These are phyloP conservation scores for Coffea eugenioides DNA, from an alignment of 257 asterid genomes.

Conservation along the genomic window DNA sequence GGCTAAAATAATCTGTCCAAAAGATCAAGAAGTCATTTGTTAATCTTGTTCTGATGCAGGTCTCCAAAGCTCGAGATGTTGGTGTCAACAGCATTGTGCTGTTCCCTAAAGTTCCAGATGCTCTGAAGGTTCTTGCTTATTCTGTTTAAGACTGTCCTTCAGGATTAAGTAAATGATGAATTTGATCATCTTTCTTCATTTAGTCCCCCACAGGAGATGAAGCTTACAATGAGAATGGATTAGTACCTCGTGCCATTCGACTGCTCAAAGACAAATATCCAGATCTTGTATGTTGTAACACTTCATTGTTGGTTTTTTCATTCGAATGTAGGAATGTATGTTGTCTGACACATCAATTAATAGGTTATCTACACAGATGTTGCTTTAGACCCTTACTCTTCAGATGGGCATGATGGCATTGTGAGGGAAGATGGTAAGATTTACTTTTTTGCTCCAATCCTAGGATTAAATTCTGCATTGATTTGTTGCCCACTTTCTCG, in stretches of 20 bases:
- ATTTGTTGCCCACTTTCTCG: background rate
- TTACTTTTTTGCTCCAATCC: background rate
- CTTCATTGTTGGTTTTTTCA: background rate
- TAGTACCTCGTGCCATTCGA: constrained; percentile 86
- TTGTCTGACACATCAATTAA: constrained; percentile 15
- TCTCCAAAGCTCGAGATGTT: constrained; percentile 84
- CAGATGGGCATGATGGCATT: constrained; percentile 98
- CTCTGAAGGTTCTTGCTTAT: constrained; percentile 64
- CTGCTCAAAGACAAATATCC: constrained; percentile 91
- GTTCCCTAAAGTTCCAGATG: constrained; percentile 96
- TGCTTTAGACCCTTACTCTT: constrained; percentile 95
- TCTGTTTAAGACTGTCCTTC: background rate
- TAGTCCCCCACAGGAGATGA: constrained; percentile 88
- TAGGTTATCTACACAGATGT: constrained; percentile 93
- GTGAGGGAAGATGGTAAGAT: constrained; percentile 94
- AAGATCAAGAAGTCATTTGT: background rate
- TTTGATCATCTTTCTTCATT: constrained; percentile 17
- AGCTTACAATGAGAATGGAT: constrained; percentile 88
- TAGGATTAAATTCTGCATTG: background rate
- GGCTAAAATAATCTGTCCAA: background rate
- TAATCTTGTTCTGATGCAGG: constrained; percentile 44
- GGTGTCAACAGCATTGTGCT: constrained; percentile 97
- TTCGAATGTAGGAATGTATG: constrained; percentile 6
- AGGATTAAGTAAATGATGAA: constrained; percentile 8
- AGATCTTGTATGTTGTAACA: constrained; percentile 67